phyloP scores from a whole-genome alignment of 2,329 filamentous ascomycete species.

The Clonostachys rhizophaga region DNA sequence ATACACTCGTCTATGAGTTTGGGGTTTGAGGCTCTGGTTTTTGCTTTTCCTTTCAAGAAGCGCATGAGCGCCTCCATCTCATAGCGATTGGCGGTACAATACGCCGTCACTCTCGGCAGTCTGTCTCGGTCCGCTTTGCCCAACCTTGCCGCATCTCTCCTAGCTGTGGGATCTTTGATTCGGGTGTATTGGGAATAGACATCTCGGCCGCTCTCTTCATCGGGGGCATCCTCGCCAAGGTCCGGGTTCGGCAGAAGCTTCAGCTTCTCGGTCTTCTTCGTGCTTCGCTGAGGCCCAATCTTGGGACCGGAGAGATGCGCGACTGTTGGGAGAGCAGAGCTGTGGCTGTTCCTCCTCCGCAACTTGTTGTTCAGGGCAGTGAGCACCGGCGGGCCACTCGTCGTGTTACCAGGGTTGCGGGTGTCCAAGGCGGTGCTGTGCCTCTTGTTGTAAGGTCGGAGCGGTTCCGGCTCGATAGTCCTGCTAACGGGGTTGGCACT shows the following conservation, averaged over 20 bases:
- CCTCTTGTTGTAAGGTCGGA: constrained; percentile 16
- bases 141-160: constrained; percentile 84
- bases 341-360: constrained; percentile 79
- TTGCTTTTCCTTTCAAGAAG: constrained; percentile 81
- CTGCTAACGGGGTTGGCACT: constrained; percentile 64
- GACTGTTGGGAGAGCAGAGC: constrained; percentile 29
- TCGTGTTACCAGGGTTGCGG: constrained; percentile 15
- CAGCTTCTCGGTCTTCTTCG: constrained; percentile 92
- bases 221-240: constrained; percentile 66
- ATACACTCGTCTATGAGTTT: constrained; percentile 98
- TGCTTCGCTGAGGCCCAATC: constrained; percentile 90
- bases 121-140: constrained; percentile 89
- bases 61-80: constrained; percentile 85
- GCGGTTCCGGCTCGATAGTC: constrained; percentile 46
- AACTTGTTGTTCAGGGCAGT: constrained; percentile 84
- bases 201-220: constrained; percentile 90
- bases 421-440: constrained; percentile 16
- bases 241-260: constrained; percentile 95
- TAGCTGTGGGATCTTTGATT: constrained; percentile 92
- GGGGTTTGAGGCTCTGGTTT: constrained; percentile 73
- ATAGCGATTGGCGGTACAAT: constrained; percentile 91
- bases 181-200: constrained; percentile 97
- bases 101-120: constrained; percentile 88
- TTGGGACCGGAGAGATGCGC: constrained; percentile 48
- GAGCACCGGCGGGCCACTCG: constrained; percentile 52